These are phyloP conservation scores for Aspergillus texensis DNA, from an alignment of 2,329 filamentous ascomycete genomes.

Conservation along the genomic window DNA sequence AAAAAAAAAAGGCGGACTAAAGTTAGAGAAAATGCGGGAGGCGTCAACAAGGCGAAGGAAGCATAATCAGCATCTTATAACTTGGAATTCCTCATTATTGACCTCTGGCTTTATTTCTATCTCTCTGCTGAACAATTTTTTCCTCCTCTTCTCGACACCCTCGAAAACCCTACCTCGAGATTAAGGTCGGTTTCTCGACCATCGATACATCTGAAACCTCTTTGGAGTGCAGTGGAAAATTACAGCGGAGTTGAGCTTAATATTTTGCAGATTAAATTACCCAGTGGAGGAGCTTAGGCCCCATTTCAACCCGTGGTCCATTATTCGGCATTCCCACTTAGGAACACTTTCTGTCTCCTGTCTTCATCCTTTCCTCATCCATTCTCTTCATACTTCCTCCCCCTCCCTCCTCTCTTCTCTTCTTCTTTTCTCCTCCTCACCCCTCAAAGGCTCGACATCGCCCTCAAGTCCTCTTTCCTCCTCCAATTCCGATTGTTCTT, in stretches of 20 bases:
- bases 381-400: constrained; percentile 17
- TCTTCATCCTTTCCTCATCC: constrained; percentile 17
- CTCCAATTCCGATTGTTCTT: constrained; percentile 10
- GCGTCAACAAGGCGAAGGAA: constrained; percentile 13
- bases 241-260: constrained; percentile 16
- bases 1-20: constrained; percentile 5
- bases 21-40: constrained; percentile 14
- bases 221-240: constrained; percentile 5
- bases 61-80: constrained; percentile 12
- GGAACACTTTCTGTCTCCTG: constrained; percentile 22
- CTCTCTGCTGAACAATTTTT: neutral
- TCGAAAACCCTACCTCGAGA: neutral
- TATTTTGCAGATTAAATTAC: constrained; percentile 25
- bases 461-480: constrained; percentile 1
- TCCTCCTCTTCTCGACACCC: neutral
- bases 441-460: constrained; percentile 15
- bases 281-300: constrained; percentile 21
- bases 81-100: constrained; percentile 8
- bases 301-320: constrained; percentile 25
- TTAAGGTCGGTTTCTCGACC: neutral
- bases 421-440: constrained; percentile 9
- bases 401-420: constrained; percentile 10
- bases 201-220: constrained; percentile 6
- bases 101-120: constrained; percentile 1
- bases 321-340: constrained; percentile 26